Percentiles rank a stretch among this genome's conserved stretches.
Conservation (phyloP, 164 flowering plant genomes). For the Sextonia rubra region DNA sequence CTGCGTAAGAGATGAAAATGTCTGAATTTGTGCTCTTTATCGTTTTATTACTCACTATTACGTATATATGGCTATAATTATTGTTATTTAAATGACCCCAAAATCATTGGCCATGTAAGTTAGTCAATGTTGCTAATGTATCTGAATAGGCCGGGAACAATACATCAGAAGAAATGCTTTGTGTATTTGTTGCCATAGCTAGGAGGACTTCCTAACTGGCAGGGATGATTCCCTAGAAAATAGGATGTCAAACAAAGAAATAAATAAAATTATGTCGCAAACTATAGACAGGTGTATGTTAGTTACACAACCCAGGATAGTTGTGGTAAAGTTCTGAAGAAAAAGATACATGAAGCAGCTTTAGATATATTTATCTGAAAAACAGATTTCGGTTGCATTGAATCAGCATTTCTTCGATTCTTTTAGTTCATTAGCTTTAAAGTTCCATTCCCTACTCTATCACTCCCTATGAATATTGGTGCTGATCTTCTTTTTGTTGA, state of each 20-base stretch:
- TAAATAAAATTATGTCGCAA: too few relatives aligned
- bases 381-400: neutral
- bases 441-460: neutral
- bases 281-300: too few relatives aligned
- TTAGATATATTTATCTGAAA: too few relatives aligned
- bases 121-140: neutral
- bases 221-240: too few relatives aligned
- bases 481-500: constrained; percentile 1
- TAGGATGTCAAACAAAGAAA: too few relatives aligned
- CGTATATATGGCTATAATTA: too few relatives aligned
- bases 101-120: too few relatives aligned
- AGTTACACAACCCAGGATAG: too few relatives aligned
- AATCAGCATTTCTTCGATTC: neutral
- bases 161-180: neutral
- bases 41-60: too few relatives aligned
- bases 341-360: neutral
- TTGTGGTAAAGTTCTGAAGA: too few relatives aligned
- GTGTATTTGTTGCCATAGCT: neutral
- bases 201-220: too few relatives aligned
- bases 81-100: neutral
- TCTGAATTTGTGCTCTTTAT: neutral
- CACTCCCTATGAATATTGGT: neutral
- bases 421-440: neutral
- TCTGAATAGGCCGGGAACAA: neutral
- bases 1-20: neutral